Evolutionary conservation across 345 rosid genomes (phyloP), one percentile per base, ranked within the genome.

Genomic region (Citrus medica): DNA sequence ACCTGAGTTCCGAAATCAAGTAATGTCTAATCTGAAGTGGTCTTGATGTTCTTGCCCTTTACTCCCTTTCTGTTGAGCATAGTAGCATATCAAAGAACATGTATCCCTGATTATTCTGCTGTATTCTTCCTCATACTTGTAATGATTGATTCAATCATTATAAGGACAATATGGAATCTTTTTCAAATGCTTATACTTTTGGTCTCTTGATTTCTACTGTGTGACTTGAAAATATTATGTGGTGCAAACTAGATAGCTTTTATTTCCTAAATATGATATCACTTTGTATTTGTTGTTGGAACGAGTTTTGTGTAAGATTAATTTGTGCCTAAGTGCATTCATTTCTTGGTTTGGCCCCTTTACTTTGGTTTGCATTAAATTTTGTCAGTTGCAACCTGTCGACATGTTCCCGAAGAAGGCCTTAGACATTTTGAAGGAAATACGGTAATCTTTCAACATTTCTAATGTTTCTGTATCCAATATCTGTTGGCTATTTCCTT

Each of bases 381-480:
- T 73, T 78, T 77, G 68, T 60, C 86, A 96, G 99, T 75, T 84
- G 75, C 98, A 94, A 83, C 84, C 91, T 67, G 78, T 89, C 55
- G 87, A 90, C 48, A 25, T 64, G 53, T 76, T 96, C 68, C 97
- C 98, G 4, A 90, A 76, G 87, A 94, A 89, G 84, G 88, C 91
- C 40, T 74, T 96, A 91, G 93, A 89, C 78, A 80, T 82, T 79
- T 85, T 96, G 80, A 89, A 84, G 78, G 91, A 89, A 82, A 92
- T 86, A 77, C 87, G 95, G 99, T 96, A 82, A 40, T 61, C 33
- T 28, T 76, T 14, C 7, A 69, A 38, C n/a, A 66, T 78, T 67
- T 55, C 19, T 55, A 71, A 65, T 1, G 22, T 74, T 16, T 71
- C 9, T 58, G 33, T 27, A 35, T 75, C 53, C 38, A 19, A 16